phyloP scores from a whole-genome alignment of 2,329 filamentous ascomycete species.

The Tolypocladium tropicale region DNA sequence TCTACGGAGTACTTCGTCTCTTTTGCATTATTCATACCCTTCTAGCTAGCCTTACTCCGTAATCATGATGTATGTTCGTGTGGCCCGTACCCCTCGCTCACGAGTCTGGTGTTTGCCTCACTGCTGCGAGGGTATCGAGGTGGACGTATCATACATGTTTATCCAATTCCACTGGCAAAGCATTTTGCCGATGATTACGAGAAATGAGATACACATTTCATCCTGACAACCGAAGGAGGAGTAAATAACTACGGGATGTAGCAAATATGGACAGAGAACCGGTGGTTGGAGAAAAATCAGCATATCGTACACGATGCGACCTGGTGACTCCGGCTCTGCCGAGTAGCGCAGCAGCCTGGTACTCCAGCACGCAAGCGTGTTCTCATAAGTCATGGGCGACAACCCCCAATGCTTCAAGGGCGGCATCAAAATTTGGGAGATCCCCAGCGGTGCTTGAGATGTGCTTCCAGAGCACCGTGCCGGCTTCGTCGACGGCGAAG shows the following conservation, averaged over 20 bases:
- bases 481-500: conserved; percentile 37
- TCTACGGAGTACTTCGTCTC: too few species aligned
- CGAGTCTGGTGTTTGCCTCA: neutral
- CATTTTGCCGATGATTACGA: neutral
- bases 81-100: neutral
- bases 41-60: too few species aligned
- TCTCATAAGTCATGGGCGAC: neutral
- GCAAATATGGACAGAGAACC: too few species aligned
- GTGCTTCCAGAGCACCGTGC: conserved; percentile 20
- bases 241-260: too few species aligned
- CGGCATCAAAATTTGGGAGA: conserved; percentile 18
- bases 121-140: neutral
- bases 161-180: too few species aligned
- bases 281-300: neutral
- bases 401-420: conserved; percentile 15
- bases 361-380: neutral
- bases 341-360: neutral
- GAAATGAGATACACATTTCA: neutral
- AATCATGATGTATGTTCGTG: neutral
- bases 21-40: neutral
- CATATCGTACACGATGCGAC: neutral
- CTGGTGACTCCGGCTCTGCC: too few species aligned
- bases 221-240: neutral
- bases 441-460: conserved; percentile 18
- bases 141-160: neutral